These are phyloP conservation scores for Calvatia gigantea DNA, from an alignment of 768 basidiomycete species.

Conservation along the genomic window DNA sequence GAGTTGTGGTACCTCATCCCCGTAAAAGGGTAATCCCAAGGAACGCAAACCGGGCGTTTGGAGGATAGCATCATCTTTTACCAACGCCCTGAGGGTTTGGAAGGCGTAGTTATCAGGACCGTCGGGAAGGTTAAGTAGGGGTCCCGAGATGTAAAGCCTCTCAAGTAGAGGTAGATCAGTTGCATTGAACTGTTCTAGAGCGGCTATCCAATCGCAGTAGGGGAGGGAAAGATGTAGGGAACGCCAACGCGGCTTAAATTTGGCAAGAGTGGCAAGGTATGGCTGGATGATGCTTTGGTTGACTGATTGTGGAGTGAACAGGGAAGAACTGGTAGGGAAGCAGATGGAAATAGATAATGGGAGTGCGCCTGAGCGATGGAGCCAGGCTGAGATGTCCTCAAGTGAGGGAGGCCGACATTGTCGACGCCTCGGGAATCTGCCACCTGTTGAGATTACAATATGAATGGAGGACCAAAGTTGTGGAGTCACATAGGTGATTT, in stretches of 20 bases:
- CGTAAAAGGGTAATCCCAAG: neutral
- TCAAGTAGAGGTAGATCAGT: neutral
- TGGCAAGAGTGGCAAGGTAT: neutral
- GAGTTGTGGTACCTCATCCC: neutral
- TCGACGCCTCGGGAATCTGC: neutral
- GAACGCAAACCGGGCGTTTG: neutral
- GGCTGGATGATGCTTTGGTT: neutral
- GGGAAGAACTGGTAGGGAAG: too few relatives aligned
- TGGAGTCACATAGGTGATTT: conserved; percentile 13
- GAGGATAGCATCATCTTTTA: neutral
- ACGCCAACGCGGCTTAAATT: neutral
- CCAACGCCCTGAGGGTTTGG: neutral
- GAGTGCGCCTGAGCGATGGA: neutral
- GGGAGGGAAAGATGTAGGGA: neutral
- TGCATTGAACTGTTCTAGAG: neutral
- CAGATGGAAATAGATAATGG: conserved; percentile 3
- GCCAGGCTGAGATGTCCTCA: neutral
- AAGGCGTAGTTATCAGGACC: neutral
- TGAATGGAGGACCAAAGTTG: conserved; percentile 18
- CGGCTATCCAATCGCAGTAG: neutral
- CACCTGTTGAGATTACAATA: conserved; percentile 9
- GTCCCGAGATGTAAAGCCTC: neutral
- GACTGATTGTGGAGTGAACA: too few relatives aligned
- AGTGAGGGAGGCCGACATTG: neutral
- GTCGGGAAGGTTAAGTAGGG: neutral